phyloP scores from a whole-genome alignment of 1,284 basidiomycete genomes.

The Sphaerobolus stellatus region DNA sequence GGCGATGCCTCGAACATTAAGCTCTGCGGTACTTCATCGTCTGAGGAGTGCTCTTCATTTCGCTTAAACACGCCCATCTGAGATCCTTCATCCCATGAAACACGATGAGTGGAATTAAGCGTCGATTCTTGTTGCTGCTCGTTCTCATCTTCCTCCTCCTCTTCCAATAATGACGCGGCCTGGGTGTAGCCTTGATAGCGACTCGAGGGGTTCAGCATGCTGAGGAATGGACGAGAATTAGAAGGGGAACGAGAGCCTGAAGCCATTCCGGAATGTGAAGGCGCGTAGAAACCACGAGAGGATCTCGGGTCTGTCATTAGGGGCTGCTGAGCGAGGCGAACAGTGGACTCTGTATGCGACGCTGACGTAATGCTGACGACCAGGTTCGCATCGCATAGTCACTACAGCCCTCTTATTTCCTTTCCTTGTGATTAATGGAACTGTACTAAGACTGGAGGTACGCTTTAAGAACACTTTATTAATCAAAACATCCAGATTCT shows the following conservation, averaged over 20 bases:
- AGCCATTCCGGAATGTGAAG: slow-evolving; percentile 3
- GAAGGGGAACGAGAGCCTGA: slow-evolving; percentile 11
- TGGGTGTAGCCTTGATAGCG: slow-evolving; percentile 73
- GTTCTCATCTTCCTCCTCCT: slow-evolving; percentile 62
- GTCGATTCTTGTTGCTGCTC: slow-evolving; percentile 34
- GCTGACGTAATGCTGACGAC: background rate
- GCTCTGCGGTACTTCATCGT: slow-evolving; percentile 78
- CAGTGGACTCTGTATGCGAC: background rate
- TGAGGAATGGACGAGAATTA: slow-evolving; percentile 52
- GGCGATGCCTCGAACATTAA: slow-evolving; percentile 74
- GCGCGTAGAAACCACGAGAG: slow-evolving; percentile 2
- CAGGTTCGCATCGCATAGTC: too few relatives aligned
- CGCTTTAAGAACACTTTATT: too few relatives aligned
- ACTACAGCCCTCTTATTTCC: too few relatives aligned
- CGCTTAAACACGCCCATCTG: slow-evolving; percentile 54
- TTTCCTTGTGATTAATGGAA: too few relatives aligned
- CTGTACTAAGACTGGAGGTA: too few relatives aligned
- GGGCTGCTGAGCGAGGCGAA: too few relatives aligned
- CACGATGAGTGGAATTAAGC: slow-evolving; percentile 49
- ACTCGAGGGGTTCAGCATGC: slow-evolving; percentile 79
- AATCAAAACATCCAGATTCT: too few relatives aligned
- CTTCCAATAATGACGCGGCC: slow-evolving; percentile 62
- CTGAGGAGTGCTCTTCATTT: slow-evolving; percentile 50
- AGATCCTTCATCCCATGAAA: slow-evolving; percentile 56
- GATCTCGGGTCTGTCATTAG: background rate